Evolutionary conservation across 2,329 filamentous ascomycete species (phyloP).

Genomic region (Zopfia rhizophila): DNA sequence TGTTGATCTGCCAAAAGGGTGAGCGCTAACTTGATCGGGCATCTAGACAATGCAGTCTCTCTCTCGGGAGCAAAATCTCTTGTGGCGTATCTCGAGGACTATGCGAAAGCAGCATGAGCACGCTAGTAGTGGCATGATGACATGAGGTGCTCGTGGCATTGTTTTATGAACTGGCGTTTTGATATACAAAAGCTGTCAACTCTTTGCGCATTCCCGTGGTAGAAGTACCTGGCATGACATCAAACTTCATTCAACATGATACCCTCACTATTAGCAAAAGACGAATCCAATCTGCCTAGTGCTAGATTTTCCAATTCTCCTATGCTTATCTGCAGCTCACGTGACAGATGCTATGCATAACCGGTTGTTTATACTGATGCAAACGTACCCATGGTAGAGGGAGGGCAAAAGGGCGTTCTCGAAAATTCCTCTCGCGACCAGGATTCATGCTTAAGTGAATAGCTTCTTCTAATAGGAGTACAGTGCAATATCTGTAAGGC

Average conservation of each 20-base stretch:
- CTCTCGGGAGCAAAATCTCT: slow-evolving; percentile 74
- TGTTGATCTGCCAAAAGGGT: slow-evolving; percentile 5
- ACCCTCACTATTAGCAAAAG: slow-evolving; percentile 26
- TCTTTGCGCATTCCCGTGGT: slow-evolving; percentile 9
- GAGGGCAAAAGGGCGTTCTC: slow-evolving; percentile 25
- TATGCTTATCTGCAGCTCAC: slow-evolving; percentile 12
- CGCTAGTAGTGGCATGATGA: slow-evolving; percentile 22
- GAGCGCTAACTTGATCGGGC: slow-evolving; percentile 30
- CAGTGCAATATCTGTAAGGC: slow-evolving; percentile 6
- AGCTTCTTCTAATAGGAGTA: slow-evolving; percentile 7
- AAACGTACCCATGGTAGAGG: slow-evolving; percentile 15
- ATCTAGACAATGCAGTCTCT: slow-evolving; percentile 78
- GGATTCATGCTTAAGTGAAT: slow-evolving; percentile 16
- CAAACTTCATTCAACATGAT: slow-evolving; percentile 38
- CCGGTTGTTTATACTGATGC: slow-evolving; percentile 30
- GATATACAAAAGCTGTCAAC: slow-evolving; percentile 17
- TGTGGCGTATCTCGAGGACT: slow-evolving; percentile 71
- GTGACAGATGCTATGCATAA: slow-evolving; percentile 23
- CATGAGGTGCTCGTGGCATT: slow-evolving; percentile 22
- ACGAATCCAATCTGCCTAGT: slow-evolving; percentile 25
- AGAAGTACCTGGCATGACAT: slow-evolving; percentile 20
- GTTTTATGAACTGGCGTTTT: slow-evolving; percentile 17
- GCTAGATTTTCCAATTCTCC: slow-evolving; percentile 14
- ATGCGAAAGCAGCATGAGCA: slow-evolving; percentile 54
- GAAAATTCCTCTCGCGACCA: slow-evolving; percentile 24